A percentile compares a stretch with the other conserved stretches of the same genome.
phyloP scores from a whole-genome alignment of 805 yeast species.

The Kluyveromyces nonfermentans region DNA sequence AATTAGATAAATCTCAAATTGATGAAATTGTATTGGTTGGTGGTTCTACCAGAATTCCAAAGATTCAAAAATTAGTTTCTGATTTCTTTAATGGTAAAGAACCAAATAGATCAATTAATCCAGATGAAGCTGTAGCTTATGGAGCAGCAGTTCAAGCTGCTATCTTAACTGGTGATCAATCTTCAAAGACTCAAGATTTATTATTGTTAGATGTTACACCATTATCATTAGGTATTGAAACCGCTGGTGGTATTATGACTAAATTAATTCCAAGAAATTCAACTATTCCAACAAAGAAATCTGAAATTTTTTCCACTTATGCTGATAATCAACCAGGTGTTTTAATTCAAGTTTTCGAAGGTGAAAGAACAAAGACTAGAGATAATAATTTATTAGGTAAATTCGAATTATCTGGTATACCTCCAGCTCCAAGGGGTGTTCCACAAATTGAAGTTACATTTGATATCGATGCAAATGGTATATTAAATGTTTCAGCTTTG shows the following conservation, averaged over 20 bases:
- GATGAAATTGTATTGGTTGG: constrained; percentile 93
- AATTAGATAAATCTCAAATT: constrained; percentile 81
- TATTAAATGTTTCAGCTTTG: constrained; percentile 88
- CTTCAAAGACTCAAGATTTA: constrained; percentile 92
- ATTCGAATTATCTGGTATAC: constrained; percentile 92
- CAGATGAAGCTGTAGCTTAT: constrained; percentile 98
- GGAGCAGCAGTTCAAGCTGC: constrained; percentile 99
- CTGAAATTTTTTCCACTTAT: constrained; percentile 92
- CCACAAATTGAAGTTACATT: constrained; percentile 97
- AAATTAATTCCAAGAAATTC: constrained; percentile 95
- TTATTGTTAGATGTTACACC: constrained; percentile 95
- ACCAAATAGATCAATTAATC: constrained; percentile 93
- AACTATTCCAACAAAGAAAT: constrained; percentile 94
- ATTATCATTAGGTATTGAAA: constrained; percentile 93
- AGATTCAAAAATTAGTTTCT: constrained; percentile 88
- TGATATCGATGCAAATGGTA: constrained; percentile 96
- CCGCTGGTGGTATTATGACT: constrained; percentile 99
- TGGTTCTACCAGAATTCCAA: constrained; percentile 98
- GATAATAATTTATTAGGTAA: constrained; percentile 96
- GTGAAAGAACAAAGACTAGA: constrained; percentile 94
- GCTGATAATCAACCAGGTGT: constrained; percentile 99
- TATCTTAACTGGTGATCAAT: constrained; percentile 89
- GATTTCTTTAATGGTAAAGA: constrained; percentile 97
- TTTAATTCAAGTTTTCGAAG: constrained; percentile 92
- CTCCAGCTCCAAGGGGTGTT: constrained; percentile 98